These are phyloP conservation scores for Podaxis sp. DNA, from an alignment of 768 basidiomycete species.

Conservation along the genomic window DNA sequence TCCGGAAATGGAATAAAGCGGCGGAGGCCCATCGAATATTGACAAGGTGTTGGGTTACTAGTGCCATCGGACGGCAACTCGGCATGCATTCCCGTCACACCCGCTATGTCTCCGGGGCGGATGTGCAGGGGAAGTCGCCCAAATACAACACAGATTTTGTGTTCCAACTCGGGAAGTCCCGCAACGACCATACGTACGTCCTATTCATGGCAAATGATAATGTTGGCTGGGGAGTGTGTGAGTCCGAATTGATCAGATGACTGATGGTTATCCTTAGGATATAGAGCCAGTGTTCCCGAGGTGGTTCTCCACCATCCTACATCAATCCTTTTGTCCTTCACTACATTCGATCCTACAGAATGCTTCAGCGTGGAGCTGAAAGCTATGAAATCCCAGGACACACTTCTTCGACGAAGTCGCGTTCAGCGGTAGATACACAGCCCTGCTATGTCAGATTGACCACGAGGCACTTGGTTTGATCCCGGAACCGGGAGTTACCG, in stretches of 20 bases:
- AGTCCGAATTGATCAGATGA: background rate
- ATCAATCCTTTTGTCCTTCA: background rate
- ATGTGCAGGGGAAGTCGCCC: background rate
- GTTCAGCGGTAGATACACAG: background rate
- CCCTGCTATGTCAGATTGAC: background rate
- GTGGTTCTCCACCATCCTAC: background rate
- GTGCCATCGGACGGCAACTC: background rate
- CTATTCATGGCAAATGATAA: background rate
- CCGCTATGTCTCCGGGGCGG: background rate
- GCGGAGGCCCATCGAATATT: too few relatives aligned
- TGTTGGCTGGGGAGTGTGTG: background rate
- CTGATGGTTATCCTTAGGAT: background rate
- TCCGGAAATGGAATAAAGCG: too few relatives aligned
- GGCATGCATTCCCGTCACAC: background rate
- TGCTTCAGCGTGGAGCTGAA: background rate
- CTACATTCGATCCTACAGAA: background rate
- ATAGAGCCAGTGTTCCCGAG: background rate
- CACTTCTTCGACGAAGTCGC: background rate
- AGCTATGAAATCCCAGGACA: background rate
- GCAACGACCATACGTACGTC: too few relatives aligned
- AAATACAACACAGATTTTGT: too few relatives aligned
- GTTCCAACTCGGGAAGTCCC: too few relatives aligned
- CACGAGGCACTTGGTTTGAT: conserved; percentile 5
- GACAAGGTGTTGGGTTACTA: too few relatives aligned
- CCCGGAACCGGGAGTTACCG: background rate